phyloP scores from a whole-genome alignment of 345 rosid species.

The Linum tenue region DNA sequence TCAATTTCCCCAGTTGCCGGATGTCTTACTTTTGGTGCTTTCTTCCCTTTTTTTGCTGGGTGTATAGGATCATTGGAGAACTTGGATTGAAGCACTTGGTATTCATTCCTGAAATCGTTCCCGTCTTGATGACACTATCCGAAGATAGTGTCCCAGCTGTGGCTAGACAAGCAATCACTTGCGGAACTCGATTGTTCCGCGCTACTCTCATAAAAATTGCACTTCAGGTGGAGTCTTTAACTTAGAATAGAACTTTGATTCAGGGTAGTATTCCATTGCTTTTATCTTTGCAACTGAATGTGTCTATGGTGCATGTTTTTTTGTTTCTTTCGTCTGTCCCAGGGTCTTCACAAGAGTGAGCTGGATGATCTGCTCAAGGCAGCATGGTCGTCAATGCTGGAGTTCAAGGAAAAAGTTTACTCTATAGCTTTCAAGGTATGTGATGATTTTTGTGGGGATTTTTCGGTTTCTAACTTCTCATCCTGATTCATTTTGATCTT shows the following conservation, averaged over 20 bases:
- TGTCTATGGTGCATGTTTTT: slow-evolving; percentile 12
- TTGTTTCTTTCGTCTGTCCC: slow-evolving; percentile 10
- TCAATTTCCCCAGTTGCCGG: neutral
- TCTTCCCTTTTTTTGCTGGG: too few relatives aligned
- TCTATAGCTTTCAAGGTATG: slow-evolving; percentile 69
- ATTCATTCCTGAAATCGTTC: slow-evolving; percentile 63
- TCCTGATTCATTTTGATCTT: slow-evolving; percentile 23
- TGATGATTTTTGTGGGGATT: slow-evolving; percentile 9
- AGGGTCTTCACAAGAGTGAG: slow-evolving; percentile 72
- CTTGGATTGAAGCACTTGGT: slow-evolving; percentile 67
- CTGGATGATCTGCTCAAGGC: slow-evolving; percentile 53
- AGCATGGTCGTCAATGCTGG: slow-evolving; percentile 75
- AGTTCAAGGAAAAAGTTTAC: slow-evolving; percentile 76
- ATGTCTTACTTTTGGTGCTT: too few relatives aligned
- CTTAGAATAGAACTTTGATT: slow-evolving; percentile 1
- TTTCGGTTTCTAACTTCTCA: slow-evolving; percentile 10
- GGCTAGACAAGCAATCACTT: slow-evolving; percentile 68
- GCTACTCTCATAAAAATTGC: slow-evolving; percentile 51
- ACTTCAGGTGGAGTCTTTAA: slow-evolving; percentile 42
- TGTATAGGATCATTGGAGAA: slow-evolving; percentile 68
- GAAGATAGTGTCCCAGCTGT: slow-evolving; percentile 82
- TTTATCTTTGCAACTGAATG: neutral
- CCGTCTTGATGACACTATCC: slow-evolving; percentile 54
- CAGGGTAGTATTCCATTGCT: neutral
- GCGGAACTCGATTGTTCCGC: slow-evolving; percentile 55